Base-by-base conservation (phyloP, 768 basidiomycete species). In the Suillus subluteus region DNA sequence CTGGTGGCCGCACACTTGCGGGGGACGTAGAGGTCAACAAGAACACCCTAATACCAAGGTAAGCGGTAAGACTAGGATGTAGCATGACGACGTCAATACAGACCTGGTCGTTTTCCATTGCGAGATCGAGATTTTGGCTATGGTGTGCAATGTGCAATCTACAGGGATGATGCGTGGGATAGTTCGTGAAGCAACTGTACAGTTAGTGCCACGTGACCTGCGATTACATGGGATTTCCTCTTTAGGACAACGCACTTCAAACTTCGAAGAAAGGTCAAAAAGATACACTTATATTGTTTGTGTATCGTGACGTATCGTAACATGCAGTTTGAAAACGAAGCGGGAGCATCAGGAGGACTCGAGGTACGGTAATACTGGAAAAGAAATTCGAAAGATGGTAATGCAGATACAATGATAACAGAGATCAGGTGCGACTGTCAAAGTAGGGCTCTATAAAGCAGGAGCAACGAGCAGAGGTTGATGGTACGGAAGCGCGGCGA, bases 1-100 rank as follows among this genome's bases (percentile, higher is more conserved):
- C 96, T 96, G 74, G 96, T 97, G 64, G 96, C 96, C 78, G 95
- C 89, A 81, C 98, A 99, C 83, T 99, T 99, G 87, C 98, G 94
- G 82, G 98, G 98, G 78, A 99, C 96, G 85, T 99, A 99, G 82
- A 99, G 96, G 87, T 99, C 98, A 78, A 99, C 98, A 80, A 99
- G 96, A 79, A 94, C 86, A 83, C 98, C 97, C 94, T 98, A 69
- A 48, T 71, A 65, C 44, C 35, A 37, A 44, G 63, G 52, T 18
- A 62, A 63, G 23, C 7, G 12, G 15, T 37, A 9, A 59, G 35
- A 63, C 32, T 26, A 2, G 16, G 48, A 63, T 30, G 21, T 8
- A 4, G 1, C 15, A 16, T 50, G 23, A 23, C 56, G 16, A 37
- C 21, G 6, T 18, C 23, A 63, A 62, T 26, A 80, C 89, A 69